Percentiles rank a stretch among this genome's conserved stretches.
phyloP scores from a whole-genome alignment of 306 rosid genomes.

The Corylus avellana region DNA sequence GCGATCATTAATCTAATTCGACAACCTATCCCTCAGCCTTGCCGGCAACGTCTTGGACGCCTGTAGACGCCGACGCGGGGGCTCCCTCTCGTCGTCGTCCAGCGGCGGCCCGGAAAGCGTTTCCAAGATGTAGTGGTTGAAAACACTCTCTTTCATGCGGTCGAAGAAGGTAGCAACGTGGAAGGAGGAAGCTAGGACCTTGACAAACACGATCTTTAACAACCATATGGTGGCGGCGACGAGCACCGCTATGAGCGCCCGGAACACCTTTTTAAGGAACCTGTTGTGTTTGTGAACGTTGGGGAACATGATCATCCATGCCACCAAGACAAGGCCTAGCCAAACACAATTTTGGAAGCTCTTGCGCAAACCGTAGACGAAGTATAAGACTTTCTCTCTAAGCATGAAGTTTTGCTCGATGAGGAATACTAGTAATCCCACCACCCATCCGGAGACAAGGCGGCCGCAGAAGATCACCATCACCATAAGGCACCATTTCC shows the following conservation, averaged over 20 bases:
- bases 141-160: conserved; percentile 54
- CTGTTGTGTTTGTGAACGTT: conserved; percentile 37
- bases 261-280: conserved; percentile 37
- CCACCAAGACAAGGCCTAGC: conserved; percentile 42
- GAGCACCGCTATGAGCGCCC: conserved; percentile 39
- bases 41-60: conserved; percentile 45
- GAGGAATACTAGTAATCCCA: conserved; percentile 36
- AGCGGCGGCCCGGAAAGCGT: conserved; percentile 50
- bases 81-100: conserved; percentile 41
- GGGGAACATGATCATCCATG: conserved; percentile 54
- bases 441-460: conserved; percentile 48
- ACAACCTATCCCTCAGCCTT: conserved; percentile 15
- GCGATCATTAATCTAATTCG: too few relatives aligned
- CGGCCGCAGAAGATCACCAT: conserved; percentile 58
- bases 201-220: conserved; percentile 44
- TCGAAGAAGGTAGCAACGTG: conserved; percentile 55
- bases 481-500: conserved; percentile 57
- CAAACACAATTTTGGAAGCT: conserved; percentile 58
- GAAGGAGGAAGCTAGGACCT: conserved; percentile 52
- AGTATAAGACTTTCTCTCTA: conserved; percentile 42
- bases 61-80: not conserved
- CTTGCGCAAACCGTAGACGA: conserved; percentile 48
- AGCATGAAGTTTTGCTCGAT: conserved; percentile 59
- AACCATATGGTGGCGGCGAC: conserved; percentile 53
- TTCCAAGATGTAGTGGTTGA: conserved; percentile 47